Evolutionary conservation across 225 moss, liverwort and hornwort species (phyloP).

Genomic region (Physcomitrellopsis africana): DNA sequence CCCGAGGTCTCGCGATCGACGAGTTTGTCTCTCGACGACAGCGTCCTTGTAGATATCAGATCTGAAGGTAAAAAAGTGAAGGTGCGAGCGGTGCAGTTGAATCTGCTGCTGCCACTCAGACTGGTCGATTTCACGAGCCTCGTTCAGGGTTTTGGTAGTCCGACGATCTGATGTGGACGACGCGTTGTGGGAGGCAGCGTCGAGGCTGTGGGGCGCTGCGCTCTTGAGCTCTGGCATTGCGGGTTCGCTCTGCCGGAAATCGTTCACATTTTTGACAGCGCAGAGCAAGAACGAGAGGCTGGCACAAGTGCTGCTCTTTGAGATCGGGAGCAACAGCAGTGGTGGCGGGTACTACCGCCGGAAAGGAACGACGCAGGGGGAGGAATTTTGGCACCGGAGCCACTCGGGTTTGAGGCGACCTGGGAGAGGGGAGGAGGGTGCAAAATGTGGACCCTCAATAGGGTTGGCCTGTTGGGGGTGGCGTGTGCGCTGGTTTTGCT

Average conservation of each 20-base stretch:
- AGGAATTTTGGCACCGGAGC: background rate
- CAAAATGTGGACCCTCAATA: slow-evolving; percentile 42
- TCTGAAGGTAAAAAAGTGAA: too few species aligned
- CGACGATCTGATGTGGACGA: background rate
- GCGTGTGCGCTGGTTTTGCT: slow-evolving; percentile 28
- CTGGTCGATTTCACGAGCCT: background rate
- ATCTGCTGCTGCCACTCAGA: too few species aligned
- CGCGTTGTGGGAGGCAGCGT: background rate
- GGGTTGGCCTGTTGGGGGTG: slow-evolving; percentile 50
- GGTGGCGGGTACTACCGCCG: background rate
- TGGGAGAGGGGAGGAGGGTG: slow-evolving; percentile 1
- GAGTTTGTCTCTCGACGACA: too few species aligned
- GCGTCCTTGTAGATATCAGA: too few species aligned
- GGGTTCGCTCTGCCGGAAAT: background rate
- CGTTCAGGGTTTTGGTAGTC: background rate
- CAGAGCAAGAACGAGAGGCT: background rate
- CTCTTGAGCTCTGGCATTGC: background rate
- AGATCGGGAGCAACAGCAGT: background rate
- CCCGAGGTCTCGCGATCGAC: too few species aligned
- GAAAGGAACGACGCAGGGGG: background rate
- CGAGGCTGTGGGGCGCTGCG: background rate
- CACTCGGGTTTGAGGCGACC: slow-evolving; percentile 11
- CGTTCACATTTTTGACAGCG: background rate
- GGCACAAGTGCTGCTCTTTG: background rate
- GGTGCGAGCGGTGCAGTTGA: too few species aligned